These are phyloP conservation scores for Striga hermonthica DNA, from an alignment of 305 asterid species.

Conservation along the genomic window DNA sequence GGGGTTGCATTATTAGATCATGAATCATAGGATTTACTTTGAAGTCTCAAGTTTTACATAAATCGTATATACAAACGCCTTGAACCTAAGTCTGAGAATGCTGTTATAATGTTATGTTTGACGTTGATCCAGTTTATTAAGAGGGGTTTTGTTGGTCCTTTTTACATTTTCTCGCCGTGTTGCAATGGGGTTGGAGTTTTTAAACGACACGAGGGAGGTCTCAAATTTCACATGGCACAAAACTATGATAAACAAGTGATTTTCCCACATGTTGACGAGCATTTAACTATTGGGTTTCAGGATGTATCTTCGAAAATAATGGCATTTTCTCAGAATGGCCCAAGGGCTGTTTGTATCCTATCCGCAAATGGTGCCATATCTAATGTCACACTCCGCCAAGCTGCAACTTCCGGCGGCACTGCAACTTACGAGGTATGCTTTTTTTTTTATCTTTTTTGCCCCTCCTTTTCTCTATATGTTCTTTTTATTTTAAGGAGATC, in stretches of 20 bases:
- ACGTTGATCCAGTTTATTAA: not conserved
- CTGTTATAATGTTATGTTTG: not conserved
- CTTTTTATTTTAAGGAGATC: no score
- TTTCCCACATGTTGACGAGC: no score
- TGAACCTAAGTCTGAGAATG: conserved; percentile 5
- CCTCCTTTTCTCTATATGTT: no score
- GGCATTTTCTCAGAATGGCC: conserved; percentile 60
- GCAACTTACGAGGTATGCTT: conserved; percentile 59
- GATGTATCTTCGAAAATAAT: conserved; percentile 58
- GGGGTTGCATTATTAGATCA: not conserved
- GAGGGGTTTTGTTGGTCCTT: no score
- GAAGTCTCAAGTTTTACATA: not conserved
- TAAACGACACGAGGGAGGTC: no score
- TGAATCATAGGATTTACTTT: not conserved
- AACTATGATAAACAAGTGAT: no score
- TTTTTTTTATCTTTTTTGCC: not conserved
- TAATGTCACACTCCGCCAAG: conserved; percentile 53
- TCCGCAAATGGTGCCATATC: conserved; percentile 63
- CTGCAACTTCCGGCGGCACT: conserved; percentile 63
- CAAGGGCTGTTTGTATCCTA: conserved; percentile 54
- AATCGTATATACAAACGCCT: not conserved
- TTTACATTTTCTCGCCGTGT: no score
- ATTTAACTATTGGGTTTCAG: conserved; percentile 33
- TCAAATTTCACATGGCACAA: no score
- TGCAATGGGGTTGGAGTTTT: no score